phyloP scores from a whole-genome alignment of 768 basidiomycete species.

The Tylopilus plumbeoviolaceoides region DNA sequence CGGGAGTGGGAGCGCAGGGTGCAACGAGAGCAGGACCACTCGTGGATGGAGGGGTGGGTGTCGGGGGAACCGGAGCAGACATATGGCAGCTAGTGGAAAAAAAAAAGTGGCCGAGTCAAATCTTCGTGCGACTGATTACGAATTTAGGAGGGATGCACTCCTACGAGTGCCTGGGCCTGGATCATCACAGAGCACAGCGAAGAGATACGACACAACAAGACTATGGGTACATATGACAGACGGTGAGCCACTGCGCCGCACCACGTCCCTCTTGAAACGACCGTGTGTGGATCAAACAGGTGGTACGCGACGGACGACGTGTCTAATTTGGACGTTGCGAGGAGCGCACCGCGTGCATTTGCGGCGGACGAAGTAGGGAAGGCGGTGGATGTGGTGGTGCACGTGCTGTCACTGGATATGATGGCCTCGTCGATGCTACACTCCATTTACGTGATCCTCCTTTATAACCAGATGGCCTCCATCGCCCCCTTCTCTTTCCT shows the following conservation, averaged over 20 bases:
- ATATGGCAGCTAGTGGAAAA: constrained; percentile 3
- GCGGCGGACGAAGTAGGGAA: constrained; percentile 57
- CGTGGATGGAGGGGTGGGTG: not conserved
- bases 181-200: not conserved
- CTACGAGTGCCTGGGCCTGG: not conserved
- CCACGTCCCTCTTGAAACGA: constrained; percentile 52
- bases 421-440: no score
- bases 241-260: constrained; percentile 54
- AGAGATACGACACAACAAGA: no score
- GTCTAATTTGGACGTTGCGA: constrained; percentile 47
- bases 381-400: no score
- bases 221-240: not conserved
- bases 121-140: not conserved
- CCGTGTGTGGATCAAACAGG: constrained; percentile 39
- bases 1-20: constrained; percentile 9
- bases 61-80: constrained; percentile 10
- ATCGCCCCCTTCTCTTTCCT: not conserved
- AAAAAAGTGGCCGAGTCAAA: not conserved
- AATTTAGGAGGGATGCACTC: not conserved
- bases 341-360: constrained; percentile 64
- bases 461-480: constrained; percentile 3
- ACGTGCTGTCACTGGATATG: not conserved
- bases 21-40: constrained; percentile 7
- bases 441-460: constrained; percentile 5
- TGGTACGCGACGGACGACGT: no score